Base-by-base conservation (phyloP, 2,329 filamentous ascomycete genomes). In the Cadophora sp. region DNA sequence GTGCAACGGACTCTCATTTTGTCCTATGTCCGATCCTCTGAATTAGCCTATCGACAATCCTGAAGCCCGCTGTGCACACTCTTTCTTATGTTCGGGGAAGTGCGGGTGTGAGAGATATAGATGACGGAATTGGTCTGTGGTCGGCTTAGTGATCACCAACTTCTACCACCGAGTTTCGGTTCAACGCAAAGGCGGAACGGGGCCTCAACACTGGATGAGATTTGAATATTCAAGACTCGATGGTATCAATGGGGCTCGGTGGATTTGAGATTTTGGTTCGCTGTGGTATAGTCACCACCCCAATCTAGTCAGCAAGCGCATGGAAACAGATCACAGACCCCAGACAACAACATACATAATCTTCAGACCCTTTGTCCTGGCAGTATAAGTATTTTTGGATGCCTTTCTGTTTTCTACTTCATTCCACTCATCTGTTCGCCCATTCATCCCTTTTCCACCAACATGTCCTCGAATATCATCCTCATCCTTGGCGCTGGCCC, bases 401-500 rank as follows among this genome's bases (percentile, higher is more conserved):
- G 6, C 7, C 31, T 26, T n/a, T 19, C 22, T 7, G 12, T 19
- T 53, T 37, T 6, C 9, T 14, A 7, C 11, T 22, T 34, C 9
- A 3, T 11, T 24, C 31, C 4, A 27, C 6, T 40, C 19, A 67
- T 60, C 65, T 63, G 56, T 24, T 59, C 22, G n/a, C n/a, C n/a
- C n/a, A n/a, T 37, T 37, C 34, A 37, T 37, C 34, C 14, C 34
- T 11, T n/a, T n/a, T 12, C 9, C 34, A 12, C 34, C 67, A 69
- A 31, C 51, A 70, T 69, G 70, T 22, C 62, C n/a, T 56, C 48
- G 37, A 66, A 59, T 50, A 68, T 76, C 67, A 72, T 79, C 53
- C 78, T 83, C 65, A 79, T 83, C 70, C 77, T 83, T 63, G 81
- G 81, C 26, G 74, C 79, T 8, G 82, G 81, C 0, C 69, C 80